Evolutionary conservation across 2,329 filamentous ascomycete species (phyloP).

Genomic region (Talaromyces sp.): DNA sequence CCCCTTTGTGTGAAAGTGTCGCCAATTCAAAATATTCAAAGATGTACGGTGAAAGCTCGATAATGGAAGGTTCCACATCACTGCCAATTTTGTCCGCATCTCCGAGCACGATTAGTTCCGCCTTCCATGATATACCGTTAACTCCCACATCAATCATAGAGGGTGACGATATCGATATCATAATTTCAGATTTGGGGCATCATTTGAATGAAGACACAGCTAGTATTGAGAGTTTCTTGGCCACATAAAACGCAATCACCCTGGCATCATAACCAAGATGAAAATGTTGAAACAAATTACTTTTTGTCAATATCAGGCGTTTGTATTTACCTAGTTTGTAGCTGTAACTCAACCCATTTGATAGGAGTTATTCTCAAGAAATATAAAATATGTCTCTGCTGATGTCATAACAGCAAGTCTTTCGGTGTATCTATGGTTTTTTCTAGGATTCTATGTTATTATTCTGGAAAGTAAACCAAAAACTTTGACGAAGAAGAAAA

Average conservation of each 20-base stretch:
- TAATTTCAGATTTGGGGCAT: not conserved
- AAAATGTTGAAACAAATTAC: not conserved
- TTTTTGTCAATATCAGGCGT: not conserved
- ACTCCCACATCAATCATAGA: not conserved
- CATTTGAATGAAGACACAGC: not conserved
- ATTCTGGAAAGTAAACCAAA: not conserved
- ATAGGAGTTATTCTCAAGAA: not conserved
- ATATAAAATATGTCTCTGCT: not conserved
- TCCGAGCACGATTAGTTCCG: not conserved
- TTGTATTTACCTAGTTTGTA: not conserved
- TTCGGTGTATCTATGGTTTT: not conserved
- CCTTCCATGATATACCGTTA: not conserved
- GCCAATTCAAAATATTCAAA: not conserved
- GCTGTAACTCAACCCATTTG: not conserved
- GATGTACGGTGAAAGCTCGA: not conserved
- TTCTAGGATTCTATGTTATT: not conserved
- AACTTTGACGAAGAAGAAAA: not conserved
- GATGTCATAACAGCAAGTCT: not conserved
- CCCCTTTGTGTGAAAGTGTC: not conserved
- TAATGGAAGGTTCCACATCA: not conserved
- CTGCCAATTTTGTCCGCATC: not conserved
- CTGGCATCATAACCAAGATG: not conserved
- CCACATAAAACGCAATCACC: not conserved
- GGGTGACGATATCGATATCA: not conserved
- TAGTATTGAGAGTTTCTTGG: not conserved